phyloP scores from a whole-genome alignment of 805 yeast species.

The Candida tammaniensis region DNA sequence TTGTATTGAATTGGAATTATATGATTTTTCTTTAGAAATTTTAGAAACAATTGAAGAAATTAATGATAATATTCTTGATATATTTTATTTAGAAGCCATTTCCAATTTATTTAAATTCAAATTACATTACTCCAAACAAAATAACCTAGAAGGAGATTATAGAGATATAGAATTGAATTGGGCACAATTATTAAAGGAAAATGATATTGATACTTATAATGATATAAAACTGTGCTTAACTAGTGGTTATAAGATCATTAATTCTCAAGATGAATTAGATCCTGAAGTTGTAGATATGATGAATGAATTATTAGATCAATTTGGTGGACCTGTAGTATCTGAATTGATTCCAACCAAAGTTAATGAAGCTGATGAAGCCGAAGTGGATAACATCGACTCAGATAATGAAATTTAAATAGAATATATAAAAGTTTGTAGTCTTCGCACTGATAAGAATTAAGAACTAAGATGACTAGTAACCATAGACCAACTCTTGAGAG shows the following conservation, averaged over 20 bases:
- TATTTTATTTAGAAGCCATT: conserved; percentile 80
- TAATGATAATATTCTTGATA: conserved; percentile 81
- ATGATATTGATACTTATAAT: conserved; percentile 29
- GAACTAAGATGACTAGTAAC: conserved; percentile 34
- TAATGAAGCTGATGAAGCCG: conserved; percentile 46
- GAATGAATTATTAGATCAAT: conserved; percentile 43
- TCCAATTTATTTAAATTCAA: conserved; percentile 52
- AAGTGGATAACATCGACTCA: conserved; percentile 26
- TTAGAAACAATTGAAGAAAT: conserved; percentile 66
- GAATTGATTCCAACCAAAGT: conserved; percentile 31
- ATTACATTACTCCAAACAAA: conserved; percentile 22
- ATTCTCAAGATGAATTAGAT: conserved; percentile 42
- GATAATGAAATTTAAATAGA: conserved; percentile 18
- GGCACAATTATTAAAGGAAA: conserved; percentile 15
- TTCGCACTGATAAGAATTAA: neutral
- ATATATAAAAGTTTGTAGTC: conserved; percentile 10
- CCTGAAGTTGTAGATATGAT: conserved; percentile 60
- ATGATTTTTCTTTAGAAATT: conserved; percentile 66
- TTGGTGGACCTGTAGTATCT: conserved; percentile 61
- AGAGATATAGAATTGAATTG: conserved; percentile 28
- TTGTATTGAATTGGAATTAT: conserved; percentile 72
- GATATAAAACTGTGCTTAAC: conserved; percentile 46
- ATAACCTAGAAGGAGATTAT: conserved; percentile 39
- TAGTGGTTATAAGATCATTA: conserved; percentile 43
- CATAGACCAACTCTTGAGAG: conserved; percentile 43